Percentiles rank a stretch among this genome's conserved stretches.
These are phyloP conservation scores for Leishmania tarentolae DNA, from an alignment of 208 protist species.

Conservation along the genomic window DNA sequence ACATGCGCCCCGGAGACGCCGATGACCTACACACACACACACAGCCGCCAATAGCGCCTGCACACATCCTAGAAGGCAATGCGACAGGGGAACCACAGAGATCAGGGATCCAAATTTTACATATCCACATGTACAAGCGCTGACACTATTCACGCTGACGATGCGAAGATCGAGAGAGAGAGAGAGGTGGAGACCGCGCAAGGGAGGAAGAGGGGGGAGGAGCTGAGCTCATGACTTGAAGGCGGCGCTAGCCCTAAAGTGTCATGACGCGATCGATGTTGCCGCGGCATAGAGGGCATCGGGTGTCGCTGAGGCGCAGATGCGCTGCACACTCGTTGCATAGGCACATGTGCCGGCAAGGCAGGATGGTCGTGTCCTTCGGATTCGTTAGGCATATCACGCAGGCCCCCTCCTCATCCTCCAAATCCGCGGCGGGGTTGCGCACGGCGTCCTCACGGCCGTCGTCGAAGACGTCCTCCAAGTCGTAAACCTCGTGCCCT, in stretches of 20 bases:
- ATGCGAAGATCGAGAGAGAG: not conserved
- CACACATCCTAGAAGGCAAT: not conserved
- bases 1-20: not conserved
- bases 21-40: not conserved
- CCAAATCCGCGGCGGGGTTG: conserved; percentile 20
- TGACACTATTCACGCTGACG: not conserved
- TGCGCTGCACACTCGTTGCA: conserved; percentile 87
- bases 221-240: not conserved
- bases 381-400: conserved; percentile 88
- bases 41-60: not conserved
- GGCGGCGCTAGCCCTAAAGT: conserved; percentile 21
- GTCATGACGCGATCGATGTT: conserved; percentile 77
- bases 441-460: conserved; percentile 33
- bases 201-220: not conserved
- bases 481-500: conserved; percentile 73
- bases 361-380: conserved; percentile 88
- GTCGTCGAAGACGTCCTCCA: conserved; percentile 83
- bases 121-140: not conserved
- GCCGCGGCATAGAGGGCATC: conserved; percentile 91
- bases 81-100: not conserved
- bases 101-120: not conserved
- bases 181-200: not conserved
- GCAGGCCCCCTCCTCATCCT: conserved; percentile 60
- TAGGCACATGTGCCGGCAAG: conserved; percentile 93
- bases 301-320: conserved; percentile 76